Base-by-base conservation (phyloP, 345 rosid genomes). In the Nasturtium officinale region DNA sequence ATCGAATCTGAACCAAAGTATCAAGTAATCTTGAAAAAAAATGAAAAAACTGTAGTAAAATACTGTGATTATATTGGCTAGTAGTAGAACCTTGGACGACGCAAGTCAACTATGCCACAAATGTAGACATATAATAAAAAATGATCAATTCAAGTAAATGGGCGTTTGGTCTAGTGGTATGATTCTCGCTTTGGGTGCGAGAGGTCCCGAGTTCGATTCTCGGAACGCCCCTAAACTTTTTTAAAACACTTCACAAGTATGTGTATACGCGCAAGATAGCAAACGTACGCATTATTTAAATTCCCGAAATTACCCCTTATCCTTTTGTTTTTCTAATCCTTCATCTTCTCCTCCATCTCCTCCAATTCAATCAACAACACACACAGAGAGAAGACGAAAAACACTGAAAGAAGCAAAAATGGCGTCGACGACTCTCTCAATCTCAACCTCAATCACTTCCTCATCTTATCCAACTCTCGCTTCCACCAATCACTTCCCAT, bases 191-290 rank as follows among this genome's bases (percentile, higher is more conserved):
- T 90, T 80, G 88, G 88, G 88, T 87, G 86, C 87, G 81, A 85
- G 86, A 87, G 90, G 90, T 85, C 92, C 86, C 85, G 87, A 85
- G 89, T 87, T 89, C 89, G 77, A 91, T 87, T 86, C 89, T 85
- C 87, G 85, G 88, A 91, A 89, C 82, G 80, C 80, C 83, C 79
- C 25, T 23, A 23, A 23, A 23, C 2, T 23, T 23, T 23, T 23
- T 23, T 23, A 23, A 23, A 23, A 23, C 1, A 23, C 25, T 23
- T 23, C 25, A 23, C 4, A 11, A 23, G 25, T 30, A 17, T 16
- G 15, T 7, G 6, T 2, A 37, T 20, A 37, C 3, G 42, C 42
- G 42, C 13, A 37, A 2, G 42, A 37, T 37, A 37, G 3, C 38
- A 46, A 16, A 0, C 29, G 9, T 37, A 61, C 5, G 52, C 21